These are phyloP conservation scores for Aureobasidium uvarum DNA, from an alignment of 2,329 filamentous ascomycete species.

Conservation along the genomic window DNA sequence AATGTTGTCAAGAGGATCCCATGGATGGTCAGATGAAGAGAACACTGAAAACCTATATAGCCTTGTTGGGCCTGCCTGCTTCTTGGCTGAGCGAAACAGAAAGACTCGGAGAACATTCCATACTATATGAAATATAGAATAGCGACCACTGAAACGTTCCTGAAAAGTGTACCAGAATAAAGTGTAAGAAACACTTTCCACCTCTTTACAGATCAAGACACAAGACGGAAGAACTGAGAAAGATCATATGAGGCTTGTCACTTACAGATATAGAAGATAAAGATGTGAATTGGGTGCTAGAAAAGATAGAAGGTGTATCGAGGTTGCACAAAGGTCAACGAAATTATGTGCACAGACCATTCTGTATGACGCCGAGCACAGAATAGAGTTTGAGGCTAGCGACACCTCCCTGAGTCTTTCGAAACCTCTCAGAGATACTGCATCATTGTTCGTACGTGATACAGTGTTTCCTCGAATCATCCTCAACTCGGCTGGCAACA, in stretches of 20 bases:
- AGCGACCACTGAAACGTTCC: background rate
- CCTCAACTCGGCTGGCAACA: background rate
- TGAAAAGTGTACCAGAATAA: background rate
- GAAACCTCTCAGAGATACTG: conserved; percentile 17
- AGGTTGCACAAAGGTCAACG: conserved; percentile 4
- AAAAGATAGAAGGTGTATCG: background rate
- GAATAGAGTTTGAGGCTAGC: conserved; percentile 12
- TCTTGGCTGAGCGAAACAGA: background rate
- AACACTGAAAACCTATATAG: too few species aligned
- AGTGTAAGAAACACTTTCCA: background rate
- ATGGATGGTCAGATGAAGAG: too few species aligned
- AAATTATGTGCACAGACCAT: conserved; percentile 17
- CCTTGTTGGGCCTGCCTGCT: background rate
- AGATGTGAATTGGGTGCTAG: background rate
- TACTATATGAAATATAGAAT: background rate
- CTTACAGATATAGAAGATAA: conserved; percentile 1
- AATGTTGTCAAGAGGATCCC: too few species aligned
- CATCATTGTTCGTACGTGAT: background rate
- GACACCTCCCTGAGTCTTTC: conserved; percentile 16
- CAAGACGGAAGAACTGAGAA: background rate
- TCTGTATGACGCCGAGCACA: conserved; percentile 12
- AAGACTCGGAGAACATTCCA: background rate
- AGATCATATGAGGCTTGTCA: background rate
- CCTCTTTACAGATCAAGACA: background rate
- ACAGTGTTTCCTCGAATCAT: background rate